Base-by-base conservation (phyloP, 116 monocot species). In the Thalassia testudinum region DNA sequence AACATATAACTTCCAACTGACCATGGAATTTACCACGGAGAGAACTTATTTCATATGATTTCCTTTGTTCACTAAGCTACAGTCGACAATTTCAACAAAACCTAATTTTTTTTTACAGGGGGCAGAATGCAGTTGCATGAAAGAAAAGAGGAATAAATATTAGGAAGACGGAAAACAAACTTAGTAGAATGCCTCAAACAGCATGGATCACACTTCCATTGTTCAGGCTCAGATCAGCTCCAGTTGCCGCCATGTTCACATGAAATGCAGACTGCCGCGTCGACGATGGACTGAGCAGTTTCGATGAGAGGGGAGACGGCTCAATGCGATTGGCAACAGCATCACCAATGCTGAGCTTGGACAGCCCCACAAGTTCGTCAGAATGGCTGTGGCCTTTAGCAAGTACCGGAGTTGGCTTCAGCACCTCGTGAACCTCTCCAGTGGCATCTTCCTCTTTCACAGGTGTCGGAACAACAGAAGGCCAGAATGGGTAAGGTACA, bases 321-420 rank as follows among this genome's bases (percentile, higher is more conserved):
- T 47, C 37, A 26, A 37, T 7, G 12, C 43, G 37, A 21, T 13
- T 29, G 24, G 42, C 18, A 11, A 26, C 28, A 55, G 54, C 30
- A 17, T 68, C 68, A 12, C 54, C 38, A 24, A 70, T 53, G 21
- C 61, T 70, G 20, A 70, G 42, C 40, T 57, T 56, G 21, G 62
- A 62, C 57, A 70, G 40, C 13, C 62, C 50, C 17, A 51, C 50
- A 17, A 62, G 56, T 20, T 70, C 56, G 30, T 62, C 62, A 1
- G 51, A 49, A 43, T 45, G 23, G 18, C 16, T 50, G 15, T 27
- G 12, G 27, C 62, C 51, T 27, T 50, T 70, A 18, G 49, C 23
- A 26, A 70, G 62, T 12, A 70, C 29, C n/a, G 70, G 70, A 15
- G 27, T 62, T 16, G 62, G 70, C 62, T 57, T 70, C 18, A 62